Evolutionary conservation across 768 basidiomycete species (phyloP).

Genomic region (Suillus plorans): DNA sequence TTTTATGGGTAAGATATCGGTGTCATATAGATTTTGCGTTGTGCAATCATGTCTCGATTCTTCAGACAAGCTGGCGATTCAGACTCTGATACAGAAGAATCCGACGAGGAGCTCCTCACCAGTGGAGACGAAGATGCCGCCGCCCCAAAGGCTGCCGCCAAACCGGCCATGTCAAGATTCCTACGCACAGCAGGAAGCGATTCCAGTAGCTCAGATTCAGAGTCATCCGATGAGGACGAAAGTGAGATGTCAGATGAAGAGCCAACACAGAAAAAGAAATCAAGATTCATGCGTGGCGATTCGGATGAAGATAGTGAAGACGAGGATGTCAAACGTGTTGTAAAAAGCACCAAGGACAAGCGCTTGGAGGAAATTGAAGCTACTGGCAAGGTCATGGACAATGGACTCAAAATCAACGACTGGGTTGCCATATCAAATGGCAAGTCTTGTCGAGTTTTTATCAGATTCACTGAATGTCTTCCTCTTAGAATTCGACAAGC

Average conservation of each 20-base stretch:
- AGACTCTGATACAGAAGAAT: conserved; percentile 70
- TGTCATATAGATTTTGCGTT: neutral
- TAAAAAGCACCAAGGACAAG: conserved; percentile 87
- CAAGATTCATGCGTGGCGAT: conserved; percentile 43
- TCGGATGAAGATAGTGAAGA: conserved; percentile 57
- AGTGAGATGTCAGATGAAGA: conserved; percentile 42
- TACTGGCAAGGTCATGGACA: conserved; percentile 88
- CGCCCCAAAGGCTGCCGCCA: conserved; percentile 45
- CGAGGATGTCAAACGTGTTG: conserved; percentile 68
- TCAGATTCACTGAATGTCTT: neutral
- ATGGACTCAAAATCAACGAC: conserved; percentile 94
- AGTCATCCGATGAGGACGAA: conserved; percentile 56
- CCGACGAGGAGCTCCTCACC: conserved; percentile 74
- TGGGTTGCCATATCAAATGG: conserved; percentile 92
- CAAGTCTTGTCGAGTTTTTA: conserved; percentile 33
- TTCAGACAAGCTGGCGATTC: conserved; percentile 85
- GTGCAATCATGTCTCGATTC: conserved; percentile 73
- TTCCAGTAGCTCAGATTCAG: conserved; percentile 53
- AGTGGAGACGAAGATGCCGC: conserved; percentile 66
- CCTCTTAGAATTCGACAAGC: conserved; percentile 88
- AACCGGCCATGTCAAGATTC: conserved; percentile 70
- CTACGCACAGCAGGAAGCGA: conserved; percentile 63
- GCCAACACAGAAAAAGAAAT: conserved; percentile 39
- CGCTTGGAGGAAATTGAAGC: conserved; percentile 94
- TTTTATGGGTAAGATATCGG: neutral